These are phyloP conservation scores for Lagenidium sp. DNA, from an alignment of 352 stramenopile genomes.

Conservation along the genomic window DNA sequence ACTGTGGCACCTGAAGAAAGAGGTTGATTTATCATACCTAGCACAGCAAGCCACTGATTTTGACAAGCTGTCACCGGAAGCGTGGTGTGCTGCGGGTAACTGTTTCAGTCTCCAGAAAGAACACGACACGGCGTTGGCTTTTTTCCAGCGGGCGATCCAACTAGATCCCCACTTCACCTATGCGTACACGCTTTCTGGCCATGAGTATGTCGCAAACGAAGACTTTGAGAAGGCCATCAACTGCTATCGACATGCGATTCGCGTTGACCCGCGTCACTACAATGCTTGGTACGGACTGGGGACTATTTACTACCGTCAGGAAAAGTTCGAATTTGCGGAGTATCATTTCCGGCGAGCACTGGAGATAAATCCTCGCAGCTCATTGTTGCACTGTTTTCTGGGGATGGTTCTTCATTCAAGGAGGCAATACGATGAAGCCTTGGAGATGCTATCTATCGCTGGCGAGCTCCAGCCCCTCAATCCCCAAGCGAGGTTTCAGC, in stretches of 20 bases:
- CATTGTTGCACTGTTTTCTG: slow-evolving; percentile 93
- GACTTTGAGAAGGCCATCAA: slow-evolving; percentile 97
- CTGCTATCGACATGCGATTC: slow-evolving; percentile 93
- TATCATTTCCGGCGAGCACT: slow-evolving; percentile 95
- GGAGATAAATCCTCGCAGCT: slow-evolving; percentile 92
- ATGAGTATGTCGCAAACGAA: slow-evolving; percentile 98
- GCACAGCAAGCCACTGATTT: slow-evolving; percentile 92
- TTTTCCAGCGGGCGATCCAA: slow-evolving; percentile 95
- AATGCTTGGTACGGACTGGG: slow-evolving; percentile 91
- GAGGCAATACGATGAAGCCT: slow-evolving; percentile 83
- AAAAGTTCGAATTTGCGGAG: slow-evolving; percentile 96
- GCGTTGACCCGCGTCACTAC: slow-evolving; percentile 89
- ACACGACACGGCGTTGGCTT: slow-evolving; percentile 93
- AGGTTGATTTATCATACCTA: slow-evolving; percentile 96
- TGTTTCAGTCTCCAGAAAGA: slow-evolving; percentile 98
- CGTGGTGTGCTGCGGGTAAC: slow-evolving; percentile 96
- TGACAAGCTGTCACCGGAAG: slow-evolving; percentile 89
- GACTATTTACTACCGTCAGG: slow-evolving; percentile 95
- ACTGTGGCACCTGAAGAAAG: slow-evolving; percentile 96
- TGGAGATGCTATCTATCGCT: slow-evolving; percentile 85
- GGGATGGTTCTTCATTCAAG: slow-evolving; percentile 93
- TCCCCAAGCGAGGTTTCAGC: slow-evolving; percentile 90
- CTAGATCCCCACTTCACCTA: slow-evolving; percentile 95
- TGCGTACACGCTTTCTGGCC: slow-evolving; percentile 95
- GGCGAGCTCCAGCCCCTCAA: slow-evolving; percentile 90